Percentiles rank a stretch among this genome's conserved stretches.
Conservation (phyloP, 2,329 filamentous ascomycete genomes). For the Aureobasidium uvarum region DNA sequence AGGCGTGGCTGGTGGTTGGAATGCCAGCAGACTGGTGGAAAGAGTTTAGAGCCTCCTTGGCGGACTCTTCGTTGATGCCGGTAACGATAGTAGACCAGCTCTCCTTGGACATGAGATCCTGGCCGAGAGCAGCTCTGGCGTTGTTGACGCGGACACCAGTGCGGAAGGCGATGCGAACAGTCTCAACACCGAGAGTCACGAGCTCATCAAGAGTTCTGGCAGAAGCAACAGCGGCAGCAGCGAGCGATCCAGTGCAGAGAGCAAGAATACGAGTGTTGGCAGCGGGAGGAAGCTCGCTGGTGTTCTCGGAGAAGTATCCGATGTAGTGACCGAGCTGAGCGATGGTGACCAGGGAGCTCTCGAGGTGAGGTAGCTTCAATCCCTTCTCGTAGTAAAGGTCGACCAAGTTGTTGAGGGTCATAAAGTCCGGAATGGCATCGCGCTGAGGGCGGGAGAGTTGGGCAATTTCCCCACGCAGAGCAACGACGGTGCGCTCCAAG, state of each 20-base stretch:
- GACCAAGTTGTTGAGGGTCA: constrained; percentile 62
- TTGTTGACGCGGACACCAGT: constrained; percentile 52
- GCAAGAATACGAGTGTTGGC: constrained; percentile 58
- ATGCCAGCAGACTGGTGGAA: constrained; percentile 59
- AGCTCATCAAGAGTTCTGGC: constrained; percentile 62
- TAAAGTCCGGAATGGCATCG: constrained; percentile 60
- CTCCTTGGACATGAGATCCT: constrained; percentile 52
- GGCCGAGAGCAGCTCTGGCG: constrained; percentile 46
- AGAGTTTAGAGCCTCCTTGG: constrained; percentile 52
- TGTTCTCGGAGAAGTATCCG: constrained; percentile 57
- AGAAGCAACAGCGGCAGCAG: constrained; percentile 65
- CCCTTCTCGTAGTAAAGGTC: constrained; percentile 61
- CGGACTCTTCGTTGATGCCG: constrained; percentile 54
- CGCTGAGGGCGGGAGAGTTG: constrained; percentile 57
- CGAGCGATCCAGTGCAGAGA: constrained; percentile 67
- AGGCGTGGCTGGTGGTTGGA: constrained; percentile 53
- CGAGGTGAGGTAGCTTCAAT: constrained; percentile 60
- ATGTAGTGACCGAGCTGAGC: constrained; percentile 68
- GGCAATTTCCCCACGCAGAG: constrained; percentile 60
- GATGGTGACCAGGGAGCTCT: constrained; percentile 63
- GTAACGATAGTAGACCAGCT: constrained; percentile 67
- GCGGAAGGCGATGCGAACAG: constrained; percentile 65
- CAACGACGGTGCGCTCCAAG: constrained; percentile 57
- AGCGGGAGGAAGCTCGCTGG: constrained; percentile 51
- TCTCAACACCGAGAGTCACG: constrained; percentile 61